phyloP scores from a whole-genome alignment of 2,329 filamentous ascomycete species.

The Periconia macrospinosa region DNA sequence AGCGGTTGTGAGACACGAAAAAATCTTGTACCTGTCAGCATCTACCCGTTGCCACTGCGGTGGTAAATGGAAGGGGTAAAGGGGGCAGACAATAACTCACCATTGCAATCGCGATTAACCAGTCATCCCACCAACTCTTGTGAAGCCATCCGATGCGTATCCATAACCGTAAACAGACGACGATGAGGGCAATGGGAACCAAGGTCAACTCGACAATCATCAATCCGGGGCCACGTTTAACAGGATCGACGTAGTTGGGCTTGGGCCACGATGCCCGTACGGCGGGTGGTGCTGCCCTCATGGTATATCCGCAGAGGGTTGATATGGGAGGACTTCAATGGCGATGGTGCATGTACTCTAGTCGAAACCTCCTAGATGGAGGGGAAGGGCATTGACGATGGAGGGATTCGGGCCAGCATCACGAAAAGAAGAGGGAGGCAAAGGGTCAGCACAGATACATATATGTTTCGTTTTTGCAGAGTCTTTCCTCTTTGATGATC shows the following conservation, averaged over 20 bases:
- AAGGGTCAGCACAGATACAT: slow-evolving; percentile 24
- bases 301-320: slow-evolving; percentile 13
- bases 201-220: slow-evolving; percentile 45
- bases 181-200: slow-evolving; percentile 39
- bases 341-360: slow-evolving; percentile 14
- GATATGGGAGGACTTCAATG: background rate
- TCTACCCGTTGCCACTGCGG: slow-evolving; percentile 11
- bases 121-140: slow-evolving; percentile 44
- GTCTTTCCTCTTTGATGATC: no score
- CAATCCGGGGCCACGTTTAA: slow-evolving; percentile 45
- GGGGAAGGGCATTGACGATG: slow-evolving; percentile 4
- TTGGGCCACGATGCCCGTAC: slow-evolving; percentile 45
- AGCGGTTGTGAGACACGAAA: slow-evolving; percentile 35
- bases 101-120: slow-evolving; percentile 42
- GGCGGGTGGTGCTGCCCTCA: slow-evolving; percentile 37
- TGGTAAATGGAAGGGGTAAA: background rate
- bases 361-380: slow-evolving; percentile 18
- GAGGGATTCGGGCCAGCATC: slow-evolving; percentile 27
- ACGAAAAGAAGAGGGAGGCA: slow-evolving; percentile 5
- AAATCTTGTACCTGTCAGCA: slow-evolving; percentile 29
- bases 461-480: slow-evolving; percentile 6
- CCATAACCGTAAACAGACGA: slow-evolving; percentile 38
- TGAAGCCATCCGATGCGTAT: slow-evolving; percentile 40
- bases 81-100: slow-evolving; percentile 22
- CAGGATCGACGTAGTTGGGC: slow-evolving; percentile 49